Conservation (phyloP, 192 early-diverging fungal species). For the Linnemannia zychae region DNA sequence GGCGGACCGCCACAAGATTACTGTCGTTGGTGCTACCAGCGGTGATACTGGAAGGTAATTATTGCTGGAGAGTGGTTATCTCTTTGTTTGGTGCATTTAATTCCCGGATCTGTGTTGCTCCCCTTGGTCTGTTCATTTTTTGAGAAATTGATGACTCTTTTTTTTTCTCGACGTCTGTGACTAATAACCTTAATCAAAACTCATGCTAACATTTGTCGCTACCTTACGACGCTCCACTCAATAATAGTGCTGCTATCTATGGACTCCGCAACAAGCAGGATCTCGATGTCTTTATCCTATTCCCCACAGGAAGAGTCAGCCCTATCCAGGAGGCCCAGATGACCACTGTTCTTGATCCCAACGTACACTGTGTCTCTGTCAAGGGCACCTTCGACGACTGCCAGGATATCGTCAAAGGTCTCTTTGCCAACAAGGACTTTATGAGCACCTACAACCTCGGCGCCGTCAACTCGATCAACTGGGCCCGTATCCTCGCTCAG, state of each 20-base stretch:
- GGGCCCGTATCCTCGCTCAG: constrained; percentile 97
- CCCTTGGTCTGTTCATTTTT: constrained; percentile 6
- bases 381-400: constrained; percentile 98
- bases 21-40: constrained; percentile 95
- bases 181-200: constrained; percentile 45
- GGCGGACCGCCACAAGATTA: constrained; percentile 72
- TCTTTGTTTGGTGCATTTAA: constrained; percentile 8
- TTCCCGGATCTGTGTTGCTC: constrained; percentile 2
- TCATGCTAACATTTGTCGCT: background rate
- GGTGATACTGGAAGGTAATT: constrained; percentile 92
- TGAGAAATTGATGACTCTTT: background rate
- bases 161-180: constrained; percentile 18
- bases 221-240: background rate
- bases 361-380: constrained; percentile 95
- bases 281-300: constrained; percentile 93
- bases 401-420: constrained; percentile 93
- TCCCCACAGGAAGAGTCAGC: constrained; percentile 90
- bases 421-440: constrained; percentile 86
- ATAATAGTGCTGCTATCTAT: constrained; percentile 93
- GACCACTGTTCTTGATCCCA: constrained; percentile 94
- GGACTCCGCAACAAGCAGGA: constrained; percentile 90
- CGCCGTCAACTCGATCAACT: constrained; percentile 99
- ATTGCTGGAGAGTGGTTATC: constrained; percentile 17
- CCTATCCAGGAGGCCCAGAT: constrained; percentile 99
- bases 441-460: constrained; percentile 83